Evolutionary conservation across 2,329 filamentous ascomycete species (phyloP), one percentile per base, ranked within the genome.

Genomic region (Chalara sp.): DNA sequence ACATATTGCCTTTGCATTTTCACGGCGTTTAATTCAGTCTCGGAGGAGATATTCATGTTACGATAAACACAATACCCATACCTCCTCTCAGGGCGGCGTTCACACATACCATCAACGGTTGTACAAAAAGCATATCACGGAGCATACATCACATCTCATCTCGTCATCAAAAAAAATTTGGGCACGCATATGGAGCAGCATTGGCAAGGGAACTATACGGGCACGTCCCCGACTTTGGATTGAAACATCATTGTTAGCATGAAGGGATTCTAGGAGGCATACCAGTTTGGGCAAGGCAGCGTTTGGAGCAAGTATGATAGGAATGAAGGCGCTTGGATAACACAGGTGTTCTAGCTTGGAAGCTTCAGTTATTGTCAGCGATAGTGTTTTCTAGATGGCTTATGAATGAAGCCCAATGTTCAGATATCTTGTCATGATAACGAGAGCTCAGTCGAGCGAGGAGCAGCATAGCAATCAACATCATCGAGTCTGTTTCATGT

Each of bases 91-190:
- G 50, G 57, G 56, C 58, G 60, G 62, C 61, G 44, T 47, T 52
- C 47, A 51, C 50, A 54, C 51, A 52, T 51, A 56, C 54, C 45
- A 52, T 54, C 43, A 51, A 53, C 49, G 49, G 35, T 52, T 58
- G 58, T 61, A 62, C 51, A 60, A 64, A 64, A 62, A 59, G 59
- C 54, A 61, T 63, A 56, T 42, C 49, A 47, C 53, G 56, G 55
- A 56, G 56, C 57, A 58, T 58, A 47, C 48, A 57, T 53, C 56
- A 56, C 55, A 44, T 49, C 51, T 54, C 54, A 51, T 54, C 51
- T 51, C 52, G 50, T 54, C 47, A 37, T 49, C 48, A 54, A 57
- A 57, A 62, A 61, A 53, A 42, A 57, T 59, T 57, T 46, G 30
- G 58, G 49, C 50, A 42, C 39, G 54, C 51, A 56, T 60, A 56